These are phyloP conservation scores for Diaporthe citriasiana DNA, from an alignment of 2,329 filamentous ascomycete species.

Conservation along the genomic window DNA sequence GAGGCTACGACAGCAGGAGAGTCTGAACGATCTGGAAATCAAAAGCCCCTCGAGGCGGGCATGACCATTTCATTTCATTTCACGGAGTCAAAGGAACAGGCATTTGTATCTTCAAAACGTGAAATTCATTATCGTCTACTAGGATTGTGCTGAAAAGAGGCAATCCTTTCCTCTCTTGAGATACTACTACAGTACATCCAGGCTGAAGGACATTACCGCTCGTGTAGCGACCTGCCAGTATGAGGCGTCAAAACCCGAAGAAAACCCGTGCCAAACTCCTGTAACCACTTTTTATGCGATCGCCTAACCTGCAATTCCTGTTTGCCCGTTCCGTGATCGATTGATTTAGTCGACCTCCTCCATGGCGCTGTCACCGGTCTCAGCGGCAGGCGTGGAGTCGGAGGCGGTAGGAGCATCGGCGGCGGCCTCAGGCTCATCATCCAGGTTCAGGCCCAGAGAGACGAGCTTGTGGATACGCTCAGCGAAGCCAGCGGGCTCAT, in stretches of 20 bases:
- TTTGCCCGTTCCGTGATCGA: constrained; percentile 18
- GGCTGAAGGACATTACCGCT: constrained; percentile 40
- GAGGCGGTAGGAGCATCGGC: constrained; percentile 68
- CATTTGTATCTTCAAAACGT: constrained; percentile 32
- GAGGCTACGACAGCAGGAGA: no score
- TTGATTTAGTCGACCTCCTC: constrained; percentile 95
- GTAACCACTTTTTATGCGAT: constrained; percentile 57
- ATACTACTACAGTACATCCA: constrained; percentile 42
- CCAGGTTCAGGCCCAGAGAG: constrained; percentile 96
- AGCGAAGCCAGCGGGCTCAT: constrained; percentile 97
- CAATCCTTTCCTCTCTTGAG: constrained; percentile 37
- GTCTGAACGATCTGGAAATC: no score
- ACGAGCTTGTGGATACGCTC: constrained; percentile 99
- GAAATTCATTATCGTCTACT: constrained; percentile 43
- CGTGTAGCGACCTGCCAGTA: constrained; percentile 44
- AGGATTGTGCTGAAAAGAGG: constrained; percentile 34
- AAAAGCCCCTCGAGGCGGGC: no score
- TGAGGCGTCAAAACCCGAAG: constrained; percentile 49
- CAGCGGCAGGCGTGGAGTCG: constrained; percentile 70
- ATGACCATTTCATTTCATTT: neutral
- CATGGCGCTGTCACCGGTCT: constrained; percentile 93
- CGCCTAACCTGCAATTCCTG: constrained; percentile 44
- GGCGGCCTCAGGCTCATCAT: constrained; percentile 90
- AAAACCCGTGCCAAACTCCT: constrained; percentile 56
- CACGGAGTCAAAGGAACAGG: neutral